Evolutionary conservation across 2,329 filamentous ascomycete genomes (phyloP), one percentile per base, ranked within the genome.

Genomic region (Fusarium ambrosium): DNA sequence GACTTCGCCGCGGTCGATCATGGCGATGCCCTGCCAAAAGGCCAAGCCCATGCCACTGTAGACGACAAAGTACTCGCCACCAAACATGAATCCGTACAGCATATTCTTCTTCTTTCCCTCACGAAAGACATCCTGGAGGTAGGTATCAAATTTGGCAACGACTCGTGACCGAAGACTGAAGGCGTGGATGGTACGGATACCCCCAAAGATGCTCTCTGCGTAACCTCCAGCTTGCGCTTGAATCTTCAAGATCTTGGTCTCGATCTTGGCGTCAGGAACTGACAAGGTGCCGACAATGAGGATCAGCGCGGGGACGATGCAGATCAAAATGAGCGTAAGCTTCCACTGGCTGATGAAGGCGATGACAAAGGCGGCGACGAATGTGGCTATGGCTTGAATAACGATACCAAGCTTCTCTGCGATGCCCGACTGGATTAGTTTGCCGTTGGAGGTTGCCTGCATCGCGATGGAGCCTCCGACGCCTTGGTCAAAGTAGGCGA

Each of bases 1-100:
- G 16, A 86, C 80, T 59, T 84, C 81, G 6, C 82, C 82, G 0
- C 76, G 69, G 9, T 77, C 70, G 27, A 81, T 72, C 78, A 85
- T 81, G 18, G 74, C 74, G 37, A 85, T 77, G 0, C 83, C 85
- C 64, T 85, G 84, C 84, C 84, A 86, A 55, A 86, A 86, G 3
- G 81, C 81, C 6, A 86, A 74, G 2, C 79, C 82, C 51, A 83
- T 83, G 16, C 83, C 84, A 1, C 79, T 73, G 45, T 82, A 85
- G 45, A 85, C 82, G 61, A 84, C 77, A 36, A 68, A 63, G 29
- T 64, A 70, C 18, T 70, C 59, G 32, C 10, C 59, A n/a, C 11
- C 51, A 36, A 64, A 68, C 59, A 68, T 55, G 18, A 60, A 4
- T 2, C 53, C 64, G 18, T 60, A 60, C 0, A 70, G 20, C 14